Conservation (phyloP, 2,329 filamentous ascomycete genomes). For the Cercospora berteroae region DNA sequence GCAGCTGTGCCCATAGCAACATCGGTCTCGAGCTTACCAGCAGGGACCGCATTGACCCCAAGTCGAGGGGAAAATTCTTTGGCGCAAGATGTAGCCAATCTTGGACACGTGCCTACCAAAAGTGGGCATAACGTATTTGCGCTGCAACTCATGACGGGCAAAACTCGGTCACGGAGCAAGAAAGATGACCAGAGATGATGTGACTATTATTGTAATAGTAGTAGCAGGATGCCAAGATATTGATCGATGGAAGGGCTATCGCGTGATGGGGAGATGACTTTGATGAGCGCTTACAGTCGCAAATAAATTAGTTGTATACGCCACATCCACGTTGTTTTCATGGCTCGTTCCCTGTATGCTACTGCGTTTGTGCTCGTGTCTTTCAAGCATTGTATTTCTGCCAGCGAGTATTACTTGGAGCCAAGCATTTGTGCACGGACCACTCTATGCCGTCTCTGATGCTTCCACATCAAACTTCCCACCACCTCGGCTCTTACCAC, state of each 20-base stretch:
- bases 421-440: not conserved
- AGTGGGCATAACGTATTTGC: constrained; percentile 1
- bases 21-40: not conserved
- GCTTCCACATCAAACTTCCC: not conserved
- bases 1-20: not conserved
- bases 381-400: not conserved
- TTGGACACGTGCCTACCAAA: not conserved
- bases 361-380: not conserved
- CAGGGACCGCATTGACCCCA: not conserved
- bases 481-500: constrained; percentile 2
- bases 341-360: not conserved
- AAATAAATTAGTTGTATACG: not conserved
- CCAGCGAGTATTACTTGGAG: not conserved
- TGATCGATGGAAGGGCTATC: not conserved
- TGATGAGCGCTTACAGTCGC: not conserved
- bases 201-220: not conserved
- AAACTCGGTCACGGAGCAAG: not conserved
- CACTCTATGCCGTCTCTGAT: not conserved
- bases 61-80: not conserved
- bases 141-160: not conserved
- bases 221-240: not conserved
- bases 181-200: not conserved
- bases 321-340: not conserved
- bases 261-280: not conserved
- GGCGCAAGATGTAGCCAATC: not conserved